These are phyloP conservation scores for Fragaria iinumae DNA, from an alignment of 306 rosid genomes.

Conservation along the genomic window DNA sequence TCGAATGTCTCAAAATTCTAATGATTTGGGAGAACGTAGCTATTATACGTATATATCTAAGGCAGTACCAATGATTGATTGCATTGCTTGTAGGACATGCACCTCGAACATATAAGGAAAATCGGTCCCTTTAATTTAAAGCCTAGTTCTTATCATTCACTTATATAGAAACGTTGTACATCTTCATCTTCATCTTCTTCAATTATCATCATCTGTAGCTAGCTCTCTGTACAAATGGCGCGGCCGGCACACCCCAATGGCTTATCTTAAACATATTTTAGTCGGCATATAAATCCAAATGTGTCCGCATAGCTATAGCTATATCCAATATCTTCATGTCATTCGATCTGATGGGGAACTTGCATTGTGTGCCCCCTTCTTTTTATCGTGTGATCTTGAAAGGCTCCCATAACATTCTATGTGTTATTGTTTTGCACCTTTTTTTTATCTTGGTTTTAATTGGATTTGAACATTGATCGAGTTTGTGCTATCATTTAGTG, in stretches of 20 bases:
- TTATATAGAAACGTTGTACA: not conserved
- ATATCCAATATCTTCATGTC: constrained; percentile 8
- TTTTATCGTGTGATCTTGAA: constrained; percentile 10
- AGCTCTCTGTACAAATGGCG: not conserved
- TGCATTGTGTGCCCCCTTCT: not conserved
- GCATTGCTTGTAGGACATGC: not conserved
- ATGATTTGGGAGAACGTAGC: not conserved
- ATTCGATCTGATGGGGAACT: not conserved
- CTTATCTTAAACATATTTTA: constrained; percentile 31
- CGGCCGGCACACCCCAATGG: constrained; percentile 5
- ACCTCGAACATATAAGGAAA: not conserved
- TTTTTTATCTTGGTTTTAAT: constrained; percentile 23
- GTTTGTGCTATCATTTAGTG: constrained; percentile 5
- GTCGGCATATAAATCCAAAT: constrained; percentile 46
- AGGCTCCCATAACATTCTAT: constrained; percentile 11
- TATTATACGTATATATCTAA: not conserved
- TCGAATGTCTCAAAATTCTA: not conserved
- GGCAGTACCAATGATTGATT: not conserved
- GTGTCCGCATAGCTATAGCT: constrained; percentile 10
- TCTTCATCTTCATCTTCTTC: not conserved
- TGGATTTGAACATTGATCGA: constrained; percentile 5
- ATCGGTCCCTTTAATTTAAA: not conserved
- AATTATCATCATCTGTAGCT: not conserved
- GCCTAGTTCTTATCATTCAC: constrained; percentile 35
- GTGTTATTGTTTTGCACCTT: not conserved